Evolutionary conservation across 805 yeast genomes (phyloP).

Genomic region (Ogataea salicorniae): DNA sequence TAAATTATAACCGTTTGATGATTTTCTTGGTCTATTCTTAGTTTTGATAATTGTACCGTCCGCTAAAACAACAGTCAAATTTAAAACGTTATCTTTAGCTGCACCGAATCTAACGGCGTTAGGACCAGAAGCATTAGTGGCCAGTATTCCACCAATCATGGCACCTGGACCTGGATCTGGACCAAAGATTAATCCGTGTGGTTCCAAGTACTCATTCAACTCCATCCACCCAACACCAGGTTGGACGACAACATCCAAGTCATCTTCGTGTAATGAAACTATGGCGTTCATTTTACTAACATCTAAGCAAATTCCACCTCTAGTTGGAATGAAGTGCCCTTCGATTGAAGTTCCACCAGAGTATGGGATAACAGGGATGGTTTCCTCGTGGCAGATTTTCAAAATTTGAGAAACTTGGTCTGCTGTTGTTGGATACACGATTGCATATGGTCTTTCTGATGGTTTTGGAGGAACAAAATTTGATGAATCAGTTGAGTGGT

Average conservation of each 20-base stretch:
- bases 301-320: conserved; percentile 58
- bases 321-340: conserved; percentile 70
- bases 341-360: conserved; percentile 78
- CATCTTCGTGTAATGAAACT: conserved; percentile 51
- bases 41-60: conserved; percentile 78
- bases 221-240: conserved; percentile 80
- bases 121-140: conserved; percentile 75
- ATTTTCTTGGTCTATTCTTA: conserved; percentile 66
- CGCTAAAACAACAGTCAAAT: conserved; percentile 68
- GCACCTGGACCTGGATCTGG: conserved; percentile 82
- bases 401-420: conserved; percentile 50
- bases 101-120: conserved; percentile 77
- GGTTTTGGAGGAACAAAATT: conserved; percentile 27
- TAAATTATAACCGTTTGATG: conserved; percentile 75
- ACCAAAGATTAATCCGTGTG: conserved; percentile 57
- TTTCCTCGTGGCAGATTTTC: conserved; percentile 39
- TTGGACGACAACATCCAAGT: conserved; percentile 70
- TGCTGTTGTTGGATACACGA: conserved; percentile 59
- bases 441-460: conserved; percentile 33
- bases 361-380: conserved; percentile 66
- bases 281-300: conserved; percentile 58
- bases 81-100: conserved; percentile 66
- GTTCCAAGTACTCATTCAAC: conserved; percentile 47
- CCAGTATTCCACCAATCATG: conserved; percentile 68
- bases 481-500: conserved; percentile 30